A percentile compares a stretch with the other conserved stretches of the same genome.
Evolutionary conservation across 2,329 filamentous ascomycete genomes (phyloP).

Genomic region (Monosporascus sp.): DNA sequence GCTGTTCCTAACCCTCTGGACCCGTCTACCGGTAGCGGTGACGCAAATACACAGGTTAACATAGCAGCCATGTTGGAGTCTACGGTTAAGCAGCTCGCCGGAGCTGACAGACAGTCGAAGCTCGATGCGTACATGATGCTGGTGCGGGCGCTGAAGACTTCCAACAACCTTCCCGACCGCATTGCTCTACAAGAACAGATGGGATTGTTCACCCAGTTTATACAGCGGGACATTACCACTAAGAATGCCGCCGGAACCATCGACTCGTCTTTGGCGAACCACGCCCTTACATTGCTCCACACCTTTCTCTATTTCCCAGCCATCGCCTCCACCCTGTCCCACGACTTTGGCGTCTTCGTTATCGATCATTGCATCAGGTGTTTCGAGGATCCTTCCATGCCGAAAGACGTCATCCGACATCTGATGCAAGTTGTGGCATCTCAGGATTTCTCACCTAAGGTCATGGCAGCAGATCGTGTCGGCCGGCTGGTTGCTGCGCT

Average conservation of each 20-base stretch:
- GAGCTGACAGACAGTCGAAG: conserved; percentile 64
- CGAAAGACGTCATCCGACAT: conserved; percentile 74
- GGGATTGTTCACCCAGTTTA: conserved; percentile 71
- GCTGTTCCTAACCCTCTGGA: conserved; percentile 42
- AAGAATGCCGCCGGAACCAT: conserved; percentile 49
- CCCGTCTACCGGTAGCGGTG: conserved; percentile 36
- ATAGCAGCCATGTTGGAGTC: conserved; percentile 82
- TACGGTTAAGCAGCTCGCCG: conserved; percentile 73
- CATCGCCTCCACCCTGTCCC: conserved; percentile 64
- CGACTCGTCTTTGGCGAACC: conserved; percentile 68
- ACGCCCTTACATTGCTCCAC: conserved; percentile 71
- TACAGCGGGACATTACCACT: conserved; percentile 71
- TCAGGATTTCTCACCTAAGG: conserved; percentile 70
- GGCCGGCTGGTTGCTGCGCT: conserved; percentile 66
- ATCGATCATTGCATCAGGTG: conserved; percentile 74
- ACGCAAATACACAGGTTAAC: conserved; percentile 38
- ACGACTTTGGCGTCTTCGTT: conserved; percentile 75
- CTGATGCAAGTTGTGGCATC: conserved; percentile 75
- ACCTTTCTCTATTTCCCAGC: conserved; percentile 70
- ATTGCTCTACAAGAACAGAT: conserved; percentile 72
- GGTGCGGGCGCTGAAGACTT: conserved; percentile 69
- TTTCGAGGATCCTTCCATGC: conserved; percentile 60
- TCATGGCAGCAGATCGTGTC: conserved; percentile 68
- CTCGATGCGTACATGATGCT: conserved; percentile 85
- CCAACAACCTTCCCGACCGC: conserved; percentile 73